Percentiles rank a stretch among this genome's conserved stretches.
Conservation (phyloP, 75 land plant species). For the Pinus taeda region DNA sequence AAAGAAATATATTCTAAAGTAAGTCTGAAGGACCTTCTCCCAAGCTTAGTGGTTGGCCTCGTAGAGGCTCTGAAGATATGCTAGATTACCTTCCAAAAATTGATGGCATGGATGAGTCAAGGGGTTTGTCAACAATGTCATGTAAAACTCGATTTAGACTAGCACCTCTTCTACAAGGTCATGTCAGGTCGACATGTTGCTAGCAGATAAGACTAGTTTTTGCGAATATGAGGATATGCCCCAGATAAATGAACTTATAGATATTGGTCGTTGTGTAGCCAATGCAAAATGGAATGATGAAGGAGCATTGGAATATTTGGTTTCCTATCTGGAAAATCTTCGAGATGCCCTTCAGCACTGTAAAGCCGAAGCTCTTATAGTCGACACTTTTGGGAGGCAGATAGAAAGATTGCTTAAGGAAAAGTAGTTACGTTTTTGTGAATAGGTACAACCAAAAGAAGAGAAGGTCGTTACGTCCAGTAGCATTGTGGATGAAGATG, state of each 20-base stretch:
- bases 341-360: constrained; percentile 51
- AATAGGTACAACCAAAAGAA: constrained; percentile 42
- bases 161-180: constrained; percentile 71
- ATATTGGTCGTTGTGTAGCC: constrained; percentile 85
- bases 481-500: too few species aligned
- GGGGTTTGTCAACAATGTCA: too few species aligned
- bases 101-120: too few species aligned
- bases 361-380: constrained; percentile 75
- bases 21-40: too few species aligned
- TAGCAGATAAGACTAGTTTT: constrained; percentile 14
- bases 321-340: constrained; percentile 73
- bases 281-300: constrained; percentile 68
- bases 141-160: neutral
- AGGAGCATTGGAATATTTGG: constrained; percentile 43
- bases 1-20: too few species aligned
- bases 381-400: constrained; percentile 92
- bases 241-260: constrained; percentile 42
- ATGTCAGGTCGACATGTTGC: constrained; percentile 58
- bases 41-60: too few species aligned
- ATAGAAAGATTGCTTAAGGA: constrained; percentile 85
- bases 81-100: too few species aligned
- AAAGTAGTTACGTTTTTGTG: constrained; percentile 73
- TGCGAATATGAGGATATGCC: constrained; percentile 76
- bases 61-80: too few species aligned
- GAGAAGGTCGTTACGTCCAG: constrained; percentile 24